Evolutionary conservation across 2,329 filamentous ascomycete genomes (phyloP).

Genomic region (Ophiostoma angusticollis): DNA sequence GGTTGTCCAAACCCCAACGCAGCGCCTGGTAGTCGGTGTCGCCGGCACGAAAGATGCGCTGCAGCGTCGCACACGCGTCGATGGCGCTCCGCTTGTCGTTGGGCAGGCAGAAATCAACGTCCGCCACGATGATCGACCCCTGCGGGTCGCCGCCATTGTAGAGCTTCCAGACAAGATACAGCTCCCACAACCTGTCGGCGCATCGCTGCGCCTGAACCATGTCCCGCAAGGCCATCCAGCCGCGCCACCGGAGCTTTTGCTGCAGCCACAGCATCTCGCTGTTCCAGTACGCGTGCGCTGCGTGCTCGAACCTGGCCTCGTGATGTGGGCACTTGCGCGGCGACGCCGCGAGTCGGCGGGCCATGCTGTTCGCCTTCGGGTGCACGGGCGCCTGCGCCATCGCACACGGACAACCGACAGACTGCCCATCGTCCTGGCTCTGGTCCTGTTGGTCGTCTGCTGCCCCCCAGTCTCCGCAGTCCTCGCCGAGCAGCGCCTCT

Average conservation of each 20-base stretch:
- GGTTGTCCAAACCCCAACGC: conserved; percentile 5
- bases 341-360: background rate
- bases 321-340: conserved; percentile 9
- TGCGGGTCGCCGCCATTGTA: conserved; percentile 4
- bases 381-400: too few relatives aligned
- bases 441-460: background rate
- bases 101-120: background rate
- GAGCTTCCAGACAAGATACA: conserved; percentile 10
- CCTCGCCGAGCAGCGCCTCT: too few relatives aligned
- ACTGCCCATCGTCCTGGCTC: too few relatives aligned
- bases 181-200: conserved; percentile 7
- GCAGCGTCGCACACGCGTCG: background rate
- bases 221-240: background rate
- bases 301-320: conserved; percentile 5
- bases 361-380: background rate
- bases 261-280: conserved; percentile 11
- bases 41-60: background rate
- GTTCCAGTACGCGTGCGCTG: conserved; percentile 4
- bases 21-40: conserved; percentile 6
- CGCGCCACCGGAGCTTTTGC: background rate
- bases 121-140: background rate
- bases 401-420: too few relatives aligned
- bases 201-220: background rate
- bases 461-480: too few relatives aligned
- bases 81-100: background rate